Evolutionary conservation across 1,139 yeast genomes (phyloP).

Genomic region (Taphrina wiesneri): DNA sequence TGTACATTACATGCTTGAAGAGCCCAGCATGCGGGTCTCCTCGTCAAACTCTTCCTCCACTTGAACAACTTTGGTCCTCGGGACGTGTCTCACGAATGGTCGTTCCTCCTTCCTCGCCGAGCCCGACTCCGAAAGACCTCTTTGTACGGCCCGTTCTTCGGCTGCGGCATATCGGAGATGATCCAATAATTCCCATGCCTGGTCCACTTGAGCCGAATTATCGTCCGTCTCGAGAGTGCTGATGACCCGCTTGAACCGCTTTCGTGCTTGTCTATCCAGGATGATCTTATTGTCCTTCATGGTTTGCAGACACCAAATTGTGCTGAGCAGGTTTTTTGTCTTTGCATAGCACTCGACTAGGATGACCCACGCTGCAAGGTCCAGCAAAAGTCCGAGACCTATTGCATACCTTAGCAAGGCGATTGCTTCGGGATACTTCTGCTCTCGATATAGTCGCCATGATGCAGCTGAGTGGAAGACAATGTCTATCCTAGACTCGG

Average conservation of each 20-base stretch:
- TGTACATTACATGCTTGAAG: neutral
- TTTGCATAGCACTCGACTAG: slow-evolving; percentile 26
- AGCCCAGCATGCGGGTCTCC: neutral
- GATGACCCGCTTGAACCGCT: slow-evolving; percentile 12
- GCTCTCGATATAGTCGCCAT: slow-evolving; percentile 16
- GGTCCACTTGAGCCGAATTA: neutral
- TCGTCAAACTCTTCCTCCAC: neutral
- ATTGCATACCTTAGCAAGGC: neutral
- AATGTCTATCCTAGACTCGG: neutral
- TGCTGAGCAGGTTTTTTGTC: slow-evolving; percentile 4
- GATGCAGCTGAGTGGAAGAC: slow-evolving; percentile 26
- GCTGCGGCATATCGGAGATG: neutral
- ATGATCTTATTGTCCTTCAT: slow-evolving; percentile 28
- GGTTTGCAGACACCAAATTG: slow-evolving; percentile 27
- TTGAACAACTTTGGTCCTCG: neutral
- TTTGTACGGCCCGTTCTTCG: neutral
- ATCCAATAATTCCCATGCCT: neutral
- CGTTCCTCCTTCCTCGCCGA: neutral
- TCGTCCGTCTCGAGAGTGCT: neutral
- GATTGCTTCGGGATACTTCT: slow-evolving; percentile 12
- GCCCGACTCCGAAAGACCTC: neutral
- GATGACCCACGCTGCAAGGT: slow-evolving; percentile 23
- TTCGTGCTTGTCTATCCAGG: slow-evolving; percentile 22
- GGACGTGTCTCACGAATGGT: neutral
- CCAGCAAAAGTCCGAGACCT: slow-evolving; percentile 16